Base-by-base conservation (phyloP, 208 protist genomes). In the Crithidia acanthocephali region DNA sequence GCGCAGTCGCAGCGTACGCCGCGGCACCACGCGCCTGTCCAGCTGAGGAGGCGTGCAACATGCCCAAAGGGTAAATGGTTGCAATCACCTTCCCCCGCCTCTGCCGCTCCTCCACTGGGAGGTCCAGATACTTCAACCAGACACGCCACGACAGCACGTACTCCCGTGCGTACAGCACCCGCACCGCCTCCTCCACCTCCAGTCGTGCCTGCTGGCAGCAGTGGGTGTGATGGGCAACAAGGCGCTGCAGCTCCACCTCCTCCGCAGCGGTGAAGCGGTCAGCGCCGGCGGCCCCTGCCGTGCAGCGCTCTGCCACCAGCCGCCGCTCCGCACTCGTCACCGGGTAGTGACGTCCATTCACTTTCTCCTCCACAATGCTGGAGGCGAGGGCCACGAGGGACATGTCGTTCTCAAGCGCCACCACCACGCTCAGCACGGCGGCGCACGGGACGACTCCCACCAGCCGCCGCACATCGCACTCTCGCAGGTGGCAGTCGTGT, bases 91-190 rank as follows among this genome's bases (percentile, higher is more conserved):
- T 72, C 5, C 45, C 57, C 11, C 33, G 45, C 25, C 28, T 7
- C 56, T 64, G 67, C n/a, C 20, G 13, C 65, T 44, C 59, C n/a
- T 40, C 72, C 23, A 13, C 52, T 13, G 27, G 27, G 32, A 18
- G 45, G 16, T 61, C 58, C 48, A 86, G 45, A 35, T 61, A 53
- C 20, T 32, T 47, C 27, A 90, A 50, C 74, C 81, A 85, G 62
- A 61, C 76, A 50, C 81, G 79, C 74, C 83, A 90, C 11, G 91
- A 96, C 6, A 94, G 74, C 32, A 78, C 76, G 66, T 92, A 96
- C 65, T 90, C 88, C 35, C 81, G 86, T 35, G 69, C 72, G 59
- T 85, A 90, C 53, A 96, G 59, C 27, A 88, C 74, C 22, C 68
- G 52, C 48, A 85, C 68, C 5, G 86, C 86, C 27, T 69, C 62